phyloP scores from a whole-genome alignment of 1,284 basidiomycete genomes.

The Cutaneotrichosporon sp. region DNA sequence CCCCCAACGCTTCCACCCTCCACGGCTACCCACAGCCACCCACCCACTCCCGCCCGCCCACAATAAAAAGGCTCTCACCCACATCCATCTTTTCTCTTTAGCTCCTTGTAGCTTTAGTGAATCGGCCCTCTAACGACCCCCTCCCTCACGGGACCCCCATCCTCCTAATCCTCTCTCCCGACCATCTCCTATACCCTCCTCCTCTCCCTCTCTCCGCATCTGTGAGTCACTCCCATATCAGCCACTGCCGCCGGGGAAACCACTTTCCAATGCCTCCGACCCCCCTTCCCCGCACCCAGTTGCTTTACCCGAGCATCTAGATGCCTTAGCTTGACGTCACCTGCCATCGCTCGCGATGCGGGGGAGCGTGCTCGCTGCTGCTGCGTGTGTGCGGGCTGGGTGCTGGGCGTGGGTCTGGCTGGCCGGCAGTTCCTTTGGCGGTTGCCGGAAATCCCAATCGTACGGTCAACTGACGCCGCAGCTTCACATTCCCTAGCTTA shows the following conservation, averaged over 20 bases:
- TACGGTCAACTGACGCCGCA: neutral
- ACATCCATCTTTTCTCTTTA: constrained; percentile 13
- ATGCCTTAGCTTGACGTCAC: neutral
- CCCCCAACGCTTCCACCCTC: neutral
- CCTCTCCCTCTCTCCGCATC: constrained; percentile 7
- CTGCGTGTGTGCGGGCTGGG: too few species aligned
- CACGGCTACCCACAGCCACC: neutral
- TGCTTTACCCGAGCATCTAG: neutral
- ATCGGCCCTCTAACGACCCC: constrained; percentile 11
- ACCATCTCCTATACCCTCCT: constrained; percentile 6
- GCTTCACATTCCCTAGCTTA: constrained; percentile 13
- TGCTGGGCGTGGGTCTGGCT: too few species aligned
- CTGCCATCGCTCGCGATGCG: neutral
- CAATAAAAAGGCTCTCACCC: constrained; percentile 2
- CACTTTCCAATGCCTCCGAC: constrained; percentile 6
- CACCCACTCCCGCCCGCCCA: neutral
- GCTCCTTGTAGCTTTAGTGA: constrained; percentile 29
- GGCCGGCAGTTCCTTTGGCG: neutral
- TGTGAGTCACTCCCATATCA: constrained; percentile 9
- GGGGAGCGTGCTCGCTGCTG: neutral
- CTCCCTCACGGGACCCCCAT: constrained; percentile 11
- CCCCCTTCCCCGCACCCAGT: neutral
- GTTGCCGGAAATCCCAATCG: constrained; percentile 1
- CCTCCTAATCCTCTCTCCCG: constrained; percentile 11
- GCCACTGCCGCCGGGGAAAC: constrained; percentile 14